Base-by-base conservation (phyloP, 2,329 filamentous ascomycete genomes). In the Macroventuria anomochaeta region DNA sequence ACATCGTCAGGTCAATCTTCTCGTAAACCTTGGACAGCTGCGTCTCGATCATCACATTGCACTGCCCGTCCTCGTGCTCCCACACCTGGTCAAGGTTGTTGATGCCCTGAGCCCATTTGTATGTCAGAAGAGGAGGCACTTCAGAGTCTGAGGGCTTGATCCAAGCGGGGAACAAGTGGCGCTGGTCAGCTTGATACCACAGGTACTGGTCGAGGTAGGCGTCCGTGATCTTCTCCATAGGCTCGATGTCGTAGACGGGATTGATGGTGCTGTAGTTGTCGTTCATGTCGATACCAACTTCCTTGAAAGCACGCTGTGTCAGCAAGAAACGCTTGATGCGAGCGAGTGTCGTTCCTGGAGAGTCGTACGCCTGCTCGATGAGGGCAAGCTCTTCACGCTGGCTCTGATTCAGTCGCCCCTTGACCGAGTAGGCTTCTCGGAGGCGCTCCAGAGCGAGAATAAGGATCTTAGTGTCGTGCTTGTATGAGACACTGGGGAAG, bases 191-290 rank as follows among this genome's bases (percentile, higher is more conserved):
- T 76, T 99, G 95, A 71, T 99, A 99, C 95, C 96, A 99, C 8
- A 99, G 83, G 69, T 99, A 99, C 71, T 99, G 96, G 69, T 99
- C 95, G 41, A 99, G 85, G 68, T 99, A 99, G 2, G 95, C 96
- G 76, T 99, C 95, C 32, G 93, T 99, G 65, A 99, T 99, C 80
- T 99, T 99, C 80, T 99, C 95, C 55, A 99, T 97, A 0, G 95
- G 95, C 77, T 99, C 96, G 55, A 99, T 95, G 64, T 99, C 95
- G 72, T 99, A 99, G 1, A 99, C 95, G 0, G 95, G 96, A 71
- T 99, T 99, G 80, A 99, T 99, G 15, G 91, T 93, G 81, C 88
- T 97, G 79, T 99, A 99, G 71, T 99, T 99, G 79, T 99, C 95
- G 75, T 99, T 99, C 95, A 99, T 99, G 72, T 99, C 95, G 63